phyloP scores from a whole-genome alignment of 75 land plant species.

The Pinus albicaulis region DNA sequence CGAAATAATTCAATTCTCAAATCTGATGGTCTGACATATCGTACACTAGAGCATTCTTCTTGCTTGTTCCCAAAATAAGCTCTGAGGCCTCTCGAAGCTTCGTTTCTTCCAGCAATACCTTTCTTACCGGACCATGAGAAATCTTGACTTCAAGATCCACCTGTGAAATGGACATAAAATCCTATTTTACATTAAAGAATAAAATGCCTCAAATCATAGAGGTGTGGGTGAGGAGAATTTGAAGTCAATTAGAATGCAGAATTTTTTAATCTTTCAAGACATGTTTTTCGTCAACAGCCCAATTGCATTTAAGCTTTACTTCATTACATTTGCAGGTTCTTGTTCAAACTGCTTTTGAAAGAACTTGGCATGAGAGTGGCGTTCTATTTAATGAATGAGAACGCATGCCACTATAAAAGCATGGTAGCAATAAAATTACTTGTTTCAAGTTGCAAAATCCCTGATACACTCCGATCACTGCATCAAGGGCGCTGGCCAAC shows the following conservation, averaged over 20 bases:
- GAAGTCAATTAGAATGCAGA: not conserved
- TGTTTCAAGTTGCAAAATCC: conserved; percentile 73
- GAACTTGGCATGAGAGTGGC: not conserved
- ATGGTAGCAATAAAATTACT: conserved; percentile 18
- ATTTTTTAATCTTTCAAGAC: not conserved
- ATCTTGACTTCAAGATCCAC: conserved; percentile 69
- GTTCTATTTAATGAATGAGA: conserved; percentile 1
- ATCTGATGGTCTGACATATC: not conserved
- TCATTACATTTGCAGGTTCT: not conserved
- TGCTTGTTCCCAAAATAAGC: conserved; percentile 50
- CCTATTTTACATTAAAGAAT: not conserved
- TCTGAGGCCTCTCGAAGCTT: conserved; percentile 32
- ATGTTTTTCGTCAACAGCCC: not conserved
- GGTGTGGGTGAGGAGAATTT: not conserved
- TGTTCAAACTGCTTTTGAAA: not conserved
- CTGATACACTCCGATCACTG: conserved; percentile 71
- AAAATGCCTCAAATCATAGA: not conserved
- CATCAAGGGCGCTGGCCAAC: conserved; percentile 54
- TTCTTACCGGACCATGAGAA: conserved; percentile 44
- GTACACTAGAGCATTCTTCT: conserved; percentile 22
- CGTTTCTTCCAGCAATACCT: conserved; percentile 48
- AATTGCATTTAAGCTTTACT: not conserved
- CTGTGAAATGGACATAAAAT: conserved; percentile 25
- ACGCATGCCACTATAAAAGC: not conserved
- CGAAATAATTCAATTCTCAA: not conserved